phyloP scores from a whole-genome alignment of 495 filamentous ascomycete genomes.

The Glutinoglossum americanum region DNA sequence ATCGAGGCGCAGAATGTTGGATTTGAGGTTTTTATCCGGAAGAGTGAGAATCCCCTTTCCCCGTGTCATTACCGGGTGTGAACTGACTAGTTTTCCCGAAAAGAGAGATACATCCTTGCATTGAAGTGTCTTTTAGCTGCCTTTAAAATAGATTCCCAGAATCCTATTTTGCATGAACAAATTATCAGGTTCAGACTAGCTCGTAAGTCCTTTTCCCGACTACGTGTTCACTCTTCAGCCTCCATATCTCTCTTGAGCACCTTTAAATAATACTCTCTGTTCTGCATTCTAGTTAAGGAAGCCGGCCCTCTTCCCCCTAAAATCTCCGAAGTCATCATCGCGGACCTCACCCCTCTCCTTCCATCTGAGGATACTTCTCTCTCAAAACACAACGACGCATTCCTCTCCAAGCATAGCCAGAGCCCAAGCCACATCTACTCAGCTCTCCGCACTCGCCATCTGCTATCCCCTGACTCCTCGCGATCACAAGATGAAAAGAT shows the following conservation, averaged over 20 bases:
- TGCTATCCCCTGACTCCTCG: slow-evolving; percentile 31
- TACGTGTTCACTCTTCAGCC: not conserved
- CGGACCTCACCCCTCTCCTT: not conserved
- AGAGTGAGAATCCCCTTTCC: slow-evolving; percentile 30
- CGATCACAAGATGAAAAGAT: slow-evolving; percentile 36
- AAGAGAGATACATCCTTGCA: slow-evolving; percentile 69
- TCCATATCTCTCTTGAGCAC: not conserved
- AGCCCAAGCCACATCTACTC: slow-evolving; percentile 42
- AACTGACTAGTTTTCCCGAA: not conserved
- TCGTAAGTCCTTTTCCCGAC: slow-evolving; percentile 11
- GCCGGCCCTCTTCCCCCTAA: not conserved
- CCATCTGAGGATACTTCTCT: slow-evolving; percentile 14
- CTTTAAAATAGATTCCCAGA: slow-evolving; percentile 38
- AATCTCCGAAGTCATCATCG: not conserved
- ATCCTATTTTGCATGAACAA: slow-evolving; percentile 64
- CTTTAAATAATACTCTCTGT: not conserved
- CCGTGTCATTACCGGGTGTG: not conserved
- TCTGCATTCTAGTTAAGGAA: not conserved
- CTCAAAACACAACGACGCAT: slow-evolving; percentile 45
- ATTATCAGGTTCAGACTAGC: slow-evolving; percentile 43
- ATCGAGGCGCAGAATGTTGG: slow-evolving; percentile 65
- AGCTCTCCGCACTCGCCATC: slow-evolving; percentile 33
- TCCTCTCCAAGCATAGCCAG: slow-evolving; percentile 35
- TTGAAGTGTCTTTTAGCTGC: slow-evolving; percentile 67
- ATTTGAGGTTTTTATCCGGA: slow-evolving; percentile 72